These are phyloP conservation scores for Dioszegia crocea DNA, from an alignment of 768 basidiomycete genomes.

Conservation along the genomic window DNA sequence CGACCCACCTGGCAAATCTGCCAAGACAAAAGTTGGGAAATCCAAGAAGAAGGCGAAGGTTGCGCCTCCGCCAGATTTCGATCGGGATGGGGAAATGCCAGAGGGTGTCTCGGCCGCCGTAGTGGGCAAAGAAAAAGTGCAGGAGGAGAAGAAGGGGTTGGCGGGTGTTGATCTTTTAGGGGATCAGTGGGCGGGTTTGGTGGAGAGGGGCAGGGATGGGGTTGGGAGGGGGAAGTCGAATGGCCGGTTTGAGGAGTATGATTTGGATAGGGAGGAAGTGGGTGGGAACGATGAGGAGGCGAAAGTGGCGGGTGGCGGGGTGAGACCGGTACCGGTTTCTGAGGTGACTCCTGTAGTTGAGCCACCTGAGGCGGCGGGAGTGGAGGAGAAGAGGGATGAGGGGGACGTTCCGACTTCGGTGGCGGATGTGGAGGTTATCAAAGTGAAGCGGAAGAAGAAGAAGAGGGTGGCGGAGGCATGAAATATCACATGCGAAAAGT, in stretches of 20 bases:
- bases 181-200: background rate
- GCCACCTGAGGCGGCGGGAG: constrained; percentile 11
- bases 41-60: constrained; percentile 12
- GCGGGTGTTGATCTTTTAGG: constrained; percentile 30
- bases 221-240: too few relatives aligned
- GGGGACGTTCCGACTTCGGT: constrained; percentile 15
- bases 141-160: constrained; percentile 11
- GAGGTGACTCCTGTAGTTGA: too few relatives aligned
- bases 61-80: constrained; percentile 48
- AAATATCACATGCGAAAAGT: too few relatives aligned
- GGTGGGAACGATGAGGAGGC: background rate
- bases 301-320: background rate
- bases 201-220: too few relatives aligned
- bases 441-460: constrained; percentile 46
- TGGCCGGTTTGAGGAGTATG: constrained; percentile 36
- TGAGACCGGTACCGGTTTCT: too few relatives aligned
- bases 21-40: background rate
- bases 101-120: constrained; percentile 49
- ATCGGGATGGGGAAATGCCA: constrained; percentile 83
- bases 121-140: background rate
- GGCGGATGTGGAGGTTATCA: constrained; percentile 42
- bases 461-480: constrained; percentile 20
- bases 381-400: constrained; percentile 11
- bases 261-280: constrained; percentile 17
- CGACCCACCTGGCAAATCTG: background rate